phyloP scores from a whole-genome alignment of 305 asterid genomes.

The Solanum aculeatissimum region DNA sequence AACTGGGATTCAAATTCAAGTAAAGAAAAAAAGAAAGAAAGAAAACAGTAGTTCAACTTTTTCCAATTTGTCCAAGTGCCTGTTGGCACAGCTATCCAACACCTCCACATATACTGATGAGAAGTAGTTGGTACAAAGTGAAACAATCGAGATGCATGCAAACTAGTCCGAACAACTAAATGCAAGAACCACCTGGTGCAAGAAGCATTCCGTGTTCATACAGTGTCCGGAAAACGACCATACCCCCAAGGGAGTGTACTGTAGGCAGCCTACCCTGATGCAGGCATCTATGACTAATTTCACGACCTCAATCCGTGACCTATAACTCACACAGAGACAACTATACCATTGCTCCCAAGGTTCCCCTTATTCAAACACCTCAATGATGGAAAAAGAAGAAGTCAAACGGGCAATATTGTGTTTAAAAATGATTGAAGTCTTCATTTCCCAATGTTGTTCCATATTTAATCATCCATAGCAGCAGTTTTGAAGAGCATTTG shows the following conservation, averaged over 20 bases:
- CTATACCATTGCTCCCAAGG: background rate
- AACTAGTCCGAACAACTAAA: background rate
- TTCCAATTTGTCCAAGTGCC: background rate
- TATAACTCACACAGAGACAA: background rate
- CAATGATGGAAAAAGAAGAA: background rate
- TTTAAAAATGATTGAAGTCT: background rate
- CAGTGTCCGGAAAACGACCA: background rate
- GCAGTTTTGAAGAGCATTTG: background rate
- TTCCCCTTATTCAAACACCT: background rate
- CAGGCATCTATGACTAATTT: background rate
- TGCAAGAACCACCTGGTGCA: background rate
- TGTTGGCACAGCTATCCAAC: background rate
- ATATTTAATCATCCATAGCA: background rate
- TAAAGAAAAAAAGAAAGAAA: background rate
- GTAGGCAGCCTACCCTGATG: background rate
- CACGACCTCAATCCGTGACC: background rate
- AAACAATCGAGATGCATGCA: background rate
- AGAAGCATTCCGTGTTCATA: background rate
- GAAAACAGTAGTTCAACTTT: background rate
- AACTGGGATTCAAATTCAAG: background rate
- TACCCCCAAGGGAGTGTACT: background rate
- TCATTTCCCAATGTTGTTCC: background rate
- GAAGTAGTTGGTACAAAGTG: background rate
- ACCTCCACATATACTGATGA: background rate
- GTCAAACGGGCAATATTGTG: background rate